Percentiles rank a stretch among this genome's conserved stretches.
Conservation (phyloP, 306 rosid species). For the Heteromeles arbutifolia region DNA sequence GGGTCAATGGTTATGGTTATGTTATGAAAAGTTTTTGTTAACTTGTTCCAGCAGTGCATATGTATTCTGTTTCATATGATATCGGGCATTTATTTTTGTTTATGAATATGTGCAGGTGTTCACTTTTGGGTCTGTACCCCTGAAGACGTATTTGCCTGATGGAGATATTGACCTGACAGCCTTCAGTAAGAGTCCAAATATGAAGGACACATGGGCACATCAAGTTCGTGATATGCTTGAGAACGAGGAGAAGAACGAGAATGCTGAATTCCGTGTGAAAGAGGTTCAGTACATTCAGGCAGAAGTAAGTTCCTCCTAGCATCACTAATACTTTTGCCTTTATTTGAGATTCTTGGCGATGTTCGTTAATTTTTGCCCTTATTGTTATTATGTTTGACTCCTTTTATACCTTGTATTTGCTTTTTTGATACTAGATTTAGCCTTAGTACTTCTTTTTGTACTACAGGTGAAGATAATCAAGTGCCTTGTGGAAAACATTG, state of each 20-base stretch:
- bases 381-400: neutral
- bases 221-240: slow-evolving; percentile 89
- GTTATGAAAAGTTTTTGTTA: neutral
- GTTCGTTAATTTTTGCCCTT: neutral
- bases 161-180: slow-evolving; percentile 98
- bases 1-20: neutral
- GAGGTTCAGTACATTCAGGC: slow-evolving; percentile 99
- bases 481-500: slow-evolving; percentile 97
- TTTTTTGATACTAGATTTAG: neutral
- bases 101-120: slow-evolving; percentile 55
- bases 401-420: slow-evolving; percentile 2
- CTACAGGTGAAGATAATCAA: slow-evolving; percentile 89
- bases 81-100: neutral
- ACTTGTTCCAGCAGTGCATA: neutral
- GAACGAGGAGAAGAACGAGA: slow-evolving; percentile 84
- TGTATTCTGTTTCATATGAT: neutral
- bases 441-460: slow-evolving; percentile 4
- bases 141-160: slow-evolving; percentile 97
- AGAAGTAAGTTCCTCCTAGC: slow-evolving; percentile 54
- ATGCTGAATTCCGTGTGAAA: slow-evolving; percentile 87
- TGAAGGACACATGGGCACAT: slow-evolving; percentile 94
- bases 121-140: slow-evolving; percentile 97
- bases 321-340: slow-evolving; percentile 6
- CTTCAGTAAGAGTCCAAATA: slow-evolving; percentile 66
- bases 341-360: neutral